Evolutionary conservation across 495 filamentous ascomycete species (phyloP).

Genomic region (Penicillium samsonianum): DNA sequence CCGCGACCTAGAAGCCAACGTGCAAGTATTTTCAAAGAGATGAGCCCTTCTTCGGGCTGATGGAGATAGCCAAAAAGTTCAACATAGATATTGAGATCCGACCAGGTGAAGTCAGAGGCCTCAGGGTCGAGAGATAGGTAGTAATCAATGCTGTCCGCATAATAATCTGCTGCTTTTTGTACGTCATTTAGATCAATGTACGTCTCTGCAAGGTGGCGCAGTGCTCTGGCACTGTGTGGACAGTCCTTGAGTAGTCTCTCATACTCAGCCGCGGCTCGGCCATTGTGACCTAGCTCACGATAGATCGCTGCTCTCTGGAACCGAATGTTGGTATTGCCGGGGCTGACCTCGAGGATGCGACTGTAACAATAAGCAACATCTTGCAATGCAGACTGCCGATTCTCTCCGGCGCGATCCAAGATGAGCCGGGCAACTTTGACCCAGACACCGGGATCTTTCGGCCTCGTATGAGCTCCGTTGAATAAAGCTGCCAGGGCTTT

Average conservation of each 20-base stretch:
- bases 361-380: constrained; percentile 69
- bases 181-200: constrained; percentile 61
- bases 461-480: constrained; percentile 70
- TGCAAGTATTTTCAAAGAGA: constrained; percentile 65
- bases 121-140: constrained; percentile 51
- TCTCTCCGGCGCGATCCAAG: constrained; percentile 59
- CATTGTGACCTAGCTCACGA: constrained; percentile 56
- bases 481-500: constrained; percentile 68
- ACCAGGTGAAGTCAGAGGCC: constrained; percentile 69
- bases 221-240: constrained; percentile 60
- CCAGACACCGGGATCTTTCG: constrained; percentile 69
- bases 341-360: constrained; percentile 64
- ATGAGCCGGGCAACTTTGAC: constrained; percentile 65
- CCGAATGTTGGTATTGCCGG: constrained; percentile 57
- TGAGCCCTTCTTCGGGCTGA: constrained; percentile 63
- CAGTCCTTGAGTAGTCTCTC: constrained; percentile 57
- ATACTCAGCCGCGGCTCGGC: constrained; percentile 63
- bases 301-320: constrained; percentile 61
- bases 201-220: constrained; percentile 65
- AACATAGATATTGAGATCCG: constrained; percentile 78
- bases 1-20: constrained; percentile 81
- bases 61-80: constrained; percentile 70
- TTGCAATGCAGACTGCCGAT: constrained; percentile 51
- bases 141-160: constrained; percentile 59
- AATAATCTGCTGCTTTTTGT: constrained; percentile 58